Evolutionary conservation across 2,329 filamentous ascomycete species (phyloP), one percentile per base, ranked within the genome.

Genomic region (Penicillium sp.): DNA sequence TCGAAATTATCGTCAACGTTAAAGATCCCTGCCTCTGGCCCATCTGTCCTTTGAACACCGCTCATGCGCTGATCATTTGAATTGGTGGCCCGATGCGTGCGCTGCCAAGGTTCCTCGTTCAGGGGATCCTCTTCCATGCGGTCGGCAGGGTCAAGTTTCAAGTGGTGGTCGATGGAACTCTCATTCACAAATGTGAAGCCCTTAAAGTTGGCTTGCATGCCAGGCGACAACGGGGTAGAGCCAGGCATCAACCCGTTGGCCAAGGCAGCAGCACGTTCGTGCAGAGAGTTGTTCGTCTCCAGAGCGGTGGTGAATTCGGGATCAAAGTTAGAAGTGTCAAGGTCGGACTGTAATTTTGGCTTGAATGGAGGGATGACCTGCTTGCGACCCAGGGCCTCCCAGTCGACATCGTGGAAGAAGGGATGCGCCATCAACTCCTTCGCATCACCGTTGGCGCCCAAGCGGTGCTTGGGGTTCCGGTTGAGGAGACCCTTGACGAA

Each of bases 111-210:
- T 9, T 68, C 61, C 9, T 75, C 72, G 13, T 66, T 63, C 46
- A 72, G 66, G 45, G 57, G 55, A 38, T 73, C 70, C 45, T 74
- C 71, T 27, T 73, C 70, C 68, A 73, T 70, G 6, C 62, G 63
- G 29, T 73, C 69, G 11, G 58, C 59, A 13, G 60, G 53, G 28
- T 66, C 63, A 46, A 66, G 57, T 48, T 65, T 66, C 41, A 72
- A 55, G 40, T 71, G 66, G 38, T 70, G 88, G 45, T 97, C 90
- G 47, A 98, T 84, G 2, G 88, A 88, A 63, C 88, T 96, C 72
- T 97, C 91, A 61, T 97, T 93, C n/a, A 97, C 93, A 67, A 95
- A 98, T 0, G 93, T 98, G 70, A 98, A 98, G 32, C 93, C 93
- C 63, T 93, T 88, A 76, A 98, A 98, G 65, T 97, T 96, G 54